A percentile compares a stretch with the other conserved stretches of the same genome.
Evolutionary conservation across 441 rosid species (phyloP).

Genomic region (Bruguiera hainesii): DNA sequence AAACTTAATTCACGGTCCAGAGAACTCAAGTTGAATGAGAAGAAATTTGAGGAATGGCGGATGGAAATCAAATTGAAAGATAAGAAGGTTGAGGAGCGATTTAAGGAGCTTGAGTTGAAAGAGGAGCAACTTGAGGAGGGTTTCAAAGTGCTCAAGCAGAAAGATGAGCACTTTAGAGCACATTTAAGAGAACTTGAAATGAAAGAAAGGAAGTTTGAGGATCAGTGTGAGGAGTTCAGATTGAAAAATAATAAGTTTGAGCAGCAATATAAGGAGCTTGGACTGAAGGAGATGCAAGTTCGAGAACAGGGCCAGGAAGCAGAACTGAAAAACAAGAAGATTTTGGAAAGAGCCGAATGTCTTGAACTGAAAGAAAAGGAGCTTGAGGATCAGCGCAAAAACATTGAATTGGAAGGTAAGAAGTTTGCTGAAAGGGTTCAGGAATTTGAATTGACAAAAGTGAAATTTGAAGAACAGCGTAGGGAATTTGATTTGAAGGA

Average conservation of each 20-base stretch:
- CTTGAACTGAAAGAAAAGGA: slow-evolving; percentile 4
- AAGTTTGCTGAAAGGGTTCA: background rate
- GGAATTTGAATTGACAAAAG: slow-evolving; percentile 9
- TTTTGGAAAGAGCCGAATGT: background rate
- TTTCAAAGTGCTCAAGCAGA: background rate
- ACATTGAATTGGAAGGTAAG: background rate
- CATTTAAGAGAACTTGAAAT: background rate
- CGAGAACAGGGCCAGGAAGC: background rate
- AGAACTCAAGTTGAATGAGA: slow-evolving; percentile 2
- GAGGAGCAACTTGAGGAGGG: slow-evolving; percentile 6
- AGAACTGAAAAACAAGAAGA: slow-evolving; percentile 3
- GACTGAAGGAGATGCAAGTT: background rate
- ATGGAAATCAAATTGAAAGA: slow-evolving; percentile 12
- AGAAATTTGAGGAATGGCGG: background rate
- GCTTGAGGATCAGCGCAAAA: background rate
- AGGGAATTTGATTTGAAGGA: slow-evolving; percentile 7
- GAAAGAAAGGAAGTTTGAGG: background rate
- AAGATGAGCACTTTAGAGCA: background rate
- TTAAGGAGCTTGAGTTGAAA: slow-evolving; percentile 1
- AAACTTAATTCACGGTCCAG: background rate
- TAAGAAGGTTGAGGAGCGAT: background rate
- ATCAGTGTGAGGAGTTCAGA: background rate
- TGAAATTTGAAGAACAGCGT: background rate
- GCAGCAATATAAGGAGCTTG: background rate
- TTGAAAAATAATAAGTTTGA: background rate